These are phyloP conservation scores for Penicillium parvum DNA, from an alignment of 495 filamentous ascomycete genomes.

Conservation along the genomic window DNA sequence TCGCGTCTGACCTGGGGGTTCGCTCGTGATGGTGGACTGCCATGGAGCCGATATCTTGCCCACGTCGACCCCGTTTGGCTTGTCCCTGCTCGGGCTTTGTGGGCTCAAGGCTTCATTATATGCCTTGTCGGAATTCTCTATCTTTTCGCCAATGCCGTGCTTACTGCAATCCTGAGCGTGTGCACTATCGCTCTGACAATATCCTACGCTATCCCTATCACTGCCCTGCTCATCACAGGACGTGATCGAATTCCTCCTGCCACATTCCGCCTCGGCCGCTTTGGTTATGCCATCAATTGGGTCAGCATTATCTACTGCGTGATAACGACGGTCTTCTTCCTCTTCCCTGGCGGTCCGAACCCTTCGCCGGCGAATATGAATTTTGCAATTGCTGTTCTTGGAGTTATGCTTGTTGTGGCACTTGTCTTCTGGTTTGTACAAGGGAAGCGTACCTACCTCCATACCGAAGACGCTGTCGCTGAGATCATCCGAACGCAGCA, in stretches of 20 bases:
- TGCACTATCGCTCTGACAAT: neutral
- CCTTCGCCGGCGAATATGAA: neutral
- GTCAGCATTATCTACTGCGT: neutral
- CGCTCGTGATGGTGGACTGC: constrained; percentile 51
- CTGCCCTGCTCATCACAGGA: neutral
- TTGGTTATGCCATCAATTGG: neutral
- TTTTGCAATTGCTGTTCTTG: neutral
- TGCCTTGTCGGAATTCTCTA: neutral
- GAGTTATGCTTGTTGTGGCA: neutral
- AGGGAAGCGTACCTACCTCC: neutral
- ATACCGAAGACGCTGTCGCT: neutral
- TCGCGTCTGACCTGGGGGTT: constrained; percentile 52
- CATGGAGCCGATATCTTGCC: constrained; percentile 34
- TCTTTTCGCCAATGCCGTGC: neutral
- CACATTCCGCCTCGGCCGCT: neutral
- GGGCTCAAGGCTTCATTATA: neutral
- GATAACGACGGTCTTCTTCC: neutral
- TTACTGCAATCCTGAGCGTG: neutral
- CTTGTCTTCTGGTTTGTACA: neutral
- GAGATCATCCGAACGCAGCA: neutral
- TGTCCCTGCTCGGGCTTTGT: constrained; percentile 34
- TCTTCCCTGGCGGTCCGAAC: neutral
- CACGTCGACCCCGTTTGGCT: constrained; percentile 35
- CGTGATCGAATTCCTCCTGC: neutral
- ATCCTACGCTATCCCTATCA: neutral